Conservation (phyloP, 2,329 filamentous ascomycete genomes). For the Ophiostoma triangulosporum region DNA sequence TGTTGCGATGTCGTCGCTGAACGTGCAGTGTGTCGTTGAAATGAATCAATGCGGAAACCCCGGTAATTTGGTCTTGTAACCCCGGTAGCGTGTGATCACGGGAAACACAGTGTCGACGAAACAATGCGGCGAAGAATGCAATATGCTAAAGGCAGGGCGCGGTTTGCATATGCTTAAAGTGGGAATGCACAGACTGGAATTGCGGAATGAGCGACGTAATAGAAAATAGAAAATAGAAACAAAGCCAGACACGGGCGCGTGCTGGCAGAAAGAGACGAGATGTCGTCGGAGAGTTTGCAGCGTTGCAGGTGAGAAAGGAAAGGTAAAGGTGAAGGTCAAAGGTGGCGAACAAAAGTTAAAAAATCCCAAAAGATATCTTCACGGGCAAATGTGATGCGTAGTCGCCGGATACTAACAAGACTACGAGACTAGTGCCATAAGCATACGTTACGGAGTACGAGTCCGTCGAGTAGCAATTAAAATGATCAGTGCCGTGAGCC, state of each 20-base stretch:
- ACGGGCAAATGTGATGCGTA: too few species aligned
- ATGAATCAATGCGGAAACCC: background rate
- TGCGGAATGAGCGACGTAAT: background rate
- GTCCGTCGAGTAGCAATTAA: too few species aligned
- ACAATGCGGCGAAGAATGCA: background rate
- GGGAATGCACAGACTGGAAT: background rate
- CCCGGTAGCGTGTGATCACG: background rate
- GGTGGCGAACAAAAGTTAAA: too few species aligned
- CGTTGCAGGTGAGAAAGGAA: too few species aligned
- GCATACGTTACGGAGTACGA: too few species aligned
- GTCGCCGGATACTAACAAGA: too few species aligned
- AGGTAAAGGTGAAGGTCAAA: too few species aligned
- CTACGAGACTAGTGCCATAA: too few species aligned
- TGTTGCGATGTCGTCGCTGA: background rate
- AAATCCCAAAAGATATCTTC: too few species aligned
- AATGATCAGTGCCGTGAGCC: too few species aligned
- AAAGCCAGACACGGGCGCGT: background rate
- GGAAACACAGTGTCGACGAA: background rate
- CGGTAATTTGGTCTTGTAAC: background rate
- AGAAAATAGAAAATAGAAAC: background rate
- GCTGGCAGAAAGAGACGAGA: background rate
- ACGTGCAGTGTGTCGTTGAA: background rate
- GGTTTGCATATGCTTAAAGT: background rate
- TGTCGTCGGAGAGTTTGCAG: too few species aligned
- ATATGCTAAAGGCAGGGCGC: background rate